phyloP scores from a whole-genome alignment of 305 asterid genomes.

The Rubia peregrina region DNA sequence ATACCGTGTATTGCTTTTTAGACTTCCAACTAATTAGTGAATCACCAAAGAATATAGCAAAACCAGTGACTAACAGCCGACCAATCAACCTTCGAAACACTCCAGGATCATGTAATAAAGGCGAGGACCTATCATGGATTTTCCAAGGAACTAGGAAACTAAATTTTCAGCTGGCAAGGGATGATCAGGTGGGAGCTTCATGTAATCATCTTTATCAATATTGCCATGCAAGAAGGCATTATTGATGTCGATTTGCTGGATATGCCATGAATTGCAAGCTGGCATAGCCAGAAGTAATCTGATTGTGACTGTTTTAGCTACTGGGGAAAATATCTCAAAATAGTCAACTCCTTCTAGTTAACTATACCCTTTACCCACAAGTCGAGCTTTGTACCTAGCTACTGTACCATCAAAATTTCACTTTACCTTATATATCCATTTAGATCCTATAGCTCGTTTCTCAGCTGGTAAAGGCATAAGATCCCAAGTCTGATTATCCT shows the following conservation, averaged over 20 bases:
- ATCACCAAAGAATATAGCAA: no score
- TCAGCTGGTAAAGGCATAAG: background rate
- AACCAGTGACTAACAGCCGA: no score
- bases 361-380: no score
- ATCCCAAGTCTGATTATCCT: background rate
- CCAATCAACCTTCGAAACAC: no score
- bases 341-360: no score
- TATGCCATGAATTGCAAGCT: background rate
- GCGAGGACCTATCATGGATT: no score
- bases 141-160: no score
- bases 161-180: fast-evolving
- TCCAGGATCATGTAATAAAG: no score
- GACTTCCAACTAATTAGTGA: no score
- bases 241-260: background rate
- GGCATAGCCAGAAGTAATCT: background rate
- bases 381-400: background rate
- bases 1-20: no score
- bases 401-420: background rate
- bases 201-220: background rate
- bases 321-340: no score
- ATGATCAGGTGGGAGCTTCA: background rate
- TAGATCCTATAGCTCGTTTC: background rate
- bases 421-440: background rate
- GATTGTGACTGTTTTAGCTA: background rate
- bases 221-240: background rate